Conservation (phyloP, 2,329 filamentous ascomycete genomes). For the Alternaria metachromatica region DNA sequence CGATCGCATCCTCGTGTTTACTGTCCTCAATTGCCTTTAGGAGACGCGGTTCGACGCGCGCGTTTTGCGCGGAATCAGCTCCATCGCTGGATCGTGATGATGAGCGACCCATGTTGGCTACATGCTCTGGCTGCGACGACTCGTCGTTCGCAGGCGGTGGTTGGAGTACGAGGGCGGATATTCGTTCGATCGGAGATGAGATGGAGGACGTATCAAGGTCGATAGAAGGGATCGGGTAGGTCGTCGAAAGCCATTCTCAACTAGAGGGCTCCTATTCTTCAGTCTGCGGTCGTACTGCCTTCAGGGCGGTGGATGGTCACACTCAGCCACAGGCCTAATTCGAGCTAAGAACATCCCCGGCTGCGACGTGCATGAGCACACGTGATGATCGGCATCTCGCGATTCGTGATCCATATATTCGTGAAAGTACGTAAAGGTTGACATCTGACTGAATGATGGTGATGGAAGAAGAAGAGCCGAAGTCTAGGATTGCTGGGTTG, state of each 20-base stretch:
- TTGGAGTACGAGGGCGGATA: not conserved
- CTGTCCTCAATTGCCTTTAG: conserved; percentile 45
- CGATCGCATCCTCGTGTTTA: conserved; percentile 37
- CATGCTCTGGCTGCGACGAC: conserved; percentile 17
- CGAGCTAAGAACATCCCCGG: conserved; percentile 23
- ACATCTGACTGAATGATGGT: not conserved
- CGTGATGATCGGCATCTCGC: conserved; percentile 22
- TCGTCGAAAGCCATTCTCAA: conserved; percentile 9
- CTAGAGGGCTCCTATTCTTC: not conserved
- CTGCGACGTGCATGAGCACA: conserved; percentile 37
- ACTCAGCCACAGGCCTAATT: conserved; percentile 21
- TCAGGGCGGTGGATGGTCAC: conserved; percentile 18
- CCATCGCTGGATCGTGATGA: conserved; percentile 47
- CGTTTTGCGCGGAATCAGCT: conserved; percentile 33
- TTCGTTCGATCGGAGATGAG: conserved; percentile 9
- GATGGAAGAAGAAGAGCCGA: not conserved
- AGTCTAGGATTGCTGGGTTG: not conserved
- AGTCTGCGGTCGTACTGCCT: not conserved
- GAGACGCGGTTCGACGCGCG: conserved; percentile 43
- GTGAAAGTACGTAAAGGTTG: not conserved
- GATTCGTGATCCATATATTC: not conserved
- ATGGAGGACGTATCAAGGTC: conserved; percentile 13
- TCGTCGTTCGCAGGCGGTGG: conserved; percentile 2
- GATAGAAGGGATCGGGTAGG: conserved; percentile 13
- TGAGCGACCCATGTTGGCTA: conserved; percentile 40